These are phyloP conservation scores for Talaromyces piceae DNA, from an alignment of 2,329 filamentous ascomycete species.

Conservation along the genomic window DNA sequence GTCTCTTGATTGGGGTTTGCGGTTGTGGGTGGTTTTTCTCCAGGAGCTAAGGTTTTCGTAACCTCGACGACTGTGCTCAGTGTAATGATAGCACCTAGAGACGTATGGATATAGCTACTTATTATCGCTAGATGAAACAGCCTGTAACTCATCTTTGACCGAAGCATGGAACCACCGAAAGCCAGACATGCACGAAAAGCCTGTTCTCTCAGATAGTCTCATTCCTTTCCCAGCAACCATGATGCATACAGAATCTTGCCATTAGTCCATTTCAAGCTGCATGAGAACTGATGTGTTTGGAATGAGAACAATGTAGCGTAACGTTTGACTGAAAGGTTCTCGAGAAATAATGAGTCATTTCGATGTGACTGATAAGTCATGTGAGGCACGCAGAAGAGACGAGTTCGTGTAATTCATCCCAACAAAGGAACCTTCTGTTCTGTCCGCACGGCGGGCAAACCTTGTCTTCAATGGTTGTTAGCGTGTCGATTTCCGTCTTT, in stretches of 20 bases:
- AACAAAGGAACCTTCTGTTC: no score
- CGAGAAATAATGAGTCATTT: neutral
- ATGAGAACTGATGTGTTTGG: neutral
- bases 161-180: neutral
- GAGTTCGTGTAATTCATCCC: no score
- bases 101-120: neutral
- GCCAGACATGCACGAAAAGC: neutral
- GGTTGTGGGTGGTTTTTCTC: neutral
- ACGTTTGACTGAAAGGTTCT: neutral
- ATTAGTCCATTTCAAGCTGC: neutral
- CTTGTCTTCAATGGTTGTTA: neutral
- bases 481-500: conserved; percentile 13
- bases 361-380: neutral
- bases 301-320: neutral
- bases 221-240: neutral
- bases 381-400: no score
- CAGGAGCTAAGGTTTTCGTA: conserved; percentile 7
- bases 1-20: neutral
- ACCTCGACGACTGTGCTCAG: conserved; percentile 5
- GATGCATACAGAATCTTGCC: neutral
- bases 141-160: neutral
- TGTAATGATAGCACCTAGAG: conserved; percentile 1
- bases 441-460: no score
- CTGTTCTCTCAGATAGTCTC: neutral
- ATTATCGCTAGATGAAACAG: neutral